Base-by-base conservation (phyloP, 805 yeast genomes). In the Saccharomycopsis sp. region DNA sequence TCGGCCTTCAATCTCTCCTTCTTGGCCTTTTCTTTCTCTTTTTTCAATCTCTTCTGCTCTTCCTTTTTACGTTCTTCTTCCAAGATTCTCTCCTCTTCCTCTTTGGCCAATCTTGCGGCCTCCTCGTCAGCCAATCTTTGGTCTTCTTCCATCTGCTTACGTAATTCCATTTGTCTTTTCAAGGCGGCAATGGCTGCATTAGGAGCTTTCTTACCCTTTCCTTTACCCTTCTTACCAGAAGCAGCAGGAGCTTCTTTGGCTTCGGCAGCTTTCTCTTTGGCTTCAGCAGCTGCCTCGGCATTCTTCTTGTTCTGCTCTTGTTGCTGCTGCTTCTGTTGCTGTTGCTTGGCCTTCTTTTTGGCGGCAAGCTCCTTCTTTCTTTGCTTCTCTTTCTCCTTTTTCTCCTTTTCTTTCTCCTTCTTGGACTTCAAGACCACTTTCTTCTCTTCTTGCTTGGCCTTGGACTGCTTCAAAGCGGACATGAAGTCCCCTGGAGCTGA, bases 321-420 rank as follows among this genome's bases (percentile, higher is more conserved):
- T 79, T 80, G 63, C 80, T 80, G 65, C 64, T 80, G 82, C 73
- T 82, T 80, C 66, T 78, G 78, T 22, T 82, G 83, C 64, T 81
- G 85, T 64, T 82, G 84, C 49, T 79, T 83, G 35, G 83, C 84
- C 73, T 90, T 91, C 82, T 90, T 91, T 74, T 84, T 86, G 57
- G 85, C 87, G 51, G 97, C 96, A 61, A 84, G 82, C 66, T 89
- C 96, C 75, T 89, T 91, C 86, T 93, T 93, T 73, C 85, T 81
- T 66, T 86, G 89, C 78, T 93, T 93, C 70, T 88, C 96, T 64
- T 82, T 84, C 72, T 92, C 97, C 72, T 93, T 96, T 83, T 89
- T 89, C 73, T 94, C 96, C 76, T 86, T 92, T 76, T 93, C 96
- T 75, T 87, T 88, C 69, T 88, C 98, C 75, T 93, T 91, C 81